Percentiles rank a stretch among this genome's conserved stretches.
Conservation (phyloP, 2,329 filamentous ascomycete species). For the Botryotinia narcissicola region DNA sequence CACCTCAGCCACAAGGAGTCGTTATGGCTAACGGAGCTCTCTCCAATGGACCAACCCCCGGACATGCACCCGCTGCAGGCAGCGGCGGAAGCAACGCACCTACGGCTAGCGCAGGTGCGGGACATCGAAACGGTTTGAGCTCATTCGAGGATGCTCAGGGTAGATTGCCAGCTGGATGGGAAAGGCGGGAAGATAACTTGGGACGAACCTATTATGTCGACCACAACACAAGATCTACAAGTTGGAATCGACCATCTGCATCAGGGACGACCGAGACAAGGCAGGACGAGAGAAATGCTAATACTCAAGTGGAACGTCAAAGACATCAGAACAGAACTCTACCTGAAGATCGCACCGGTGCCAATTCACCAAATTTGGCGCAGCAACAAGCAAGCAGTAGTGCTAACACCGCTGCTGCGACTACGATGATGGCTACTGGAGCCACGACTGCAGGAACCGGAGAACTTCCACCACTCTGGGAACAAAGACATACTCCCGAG, state of each 20-base stretch:
- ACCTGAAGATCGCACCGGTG: slow-evolving; percentile 90
- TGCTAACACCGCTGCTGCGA: slow-evolving; percentile 49
- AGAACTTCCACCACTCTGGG: slow-evolving; percentile 93
- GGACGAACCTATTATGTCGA: slow-evolving; percentile 98
- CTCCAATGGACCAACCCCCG: slow-evolving; percentile 36
- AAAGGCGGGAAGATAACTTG: slow-evolving; percentile 90
- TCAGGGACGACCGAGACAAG: slow-evolving; percentile 74
- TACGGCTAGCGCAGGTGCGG: slow-evolving; percentile 29
- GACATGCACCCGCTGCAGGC: slow-evolving; percentile 39
- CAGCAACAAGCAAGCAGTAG: slow-evolving; percentile 44
- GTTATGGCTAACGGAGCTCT: slow-evolving; percentile 36
- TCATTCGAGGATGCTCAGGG: slow-evolving; percentile 97
- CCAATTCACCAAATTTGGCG: slow-evolving; percentile 80
- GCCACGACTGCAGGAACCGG: slow-evolving; percentile 92
- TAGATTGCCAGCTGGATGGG: slow-evolving; percentile 88
- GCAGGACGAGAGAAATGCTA: slow-evolving; percentile 78
- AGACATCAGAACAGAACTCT: slow-evolving; percentile 94
- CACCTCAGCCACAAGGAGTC: slow-evolving; percentile 32
- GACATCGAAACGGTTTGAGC: slow-evolving; percentile 60
- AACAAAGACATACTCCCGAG: slow-evolving; percentile 93
- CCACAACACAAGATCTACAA: slow-evolving; percentile 94
- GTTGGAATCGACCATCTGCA: slow-evolving; percentile 87
- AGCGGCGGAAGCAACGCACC: slow-evolving; percentile 32
- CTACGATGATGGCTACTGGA: slow-evolving; percentile 91
- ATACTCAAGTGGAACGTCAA: slow-evolving; percentile 88